Evolutionary conservation across 1,284 basidiomycete genomes (phyloP).

Genomic region (Microstroma glucosiphilum): DNA sequence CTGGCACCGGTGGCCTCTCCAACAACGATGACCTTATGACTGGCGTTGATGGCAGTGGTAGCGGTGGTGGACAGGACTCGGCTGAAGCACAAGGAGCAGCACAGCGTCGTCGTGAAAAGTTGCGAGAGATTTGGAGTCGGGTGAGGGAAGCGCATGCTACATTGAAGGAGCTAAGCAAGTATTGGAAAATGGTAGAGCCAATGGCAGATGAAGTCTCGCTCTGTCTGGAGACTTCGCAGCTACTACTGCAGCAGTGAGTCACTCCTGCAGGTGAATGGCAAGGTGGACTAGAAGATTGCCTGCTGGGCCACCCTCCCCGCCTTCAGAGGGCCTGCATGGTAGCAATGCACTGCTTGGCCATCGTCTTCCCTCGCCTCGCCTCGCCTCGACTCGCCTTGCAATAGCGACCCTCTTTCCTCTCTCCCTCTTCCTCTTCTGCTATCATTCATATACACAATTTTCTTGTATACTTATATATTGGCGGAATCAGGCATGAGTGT

Average conservation of each 20-base stretch:
- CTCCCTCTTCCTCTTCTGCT: too few relatives aligned
- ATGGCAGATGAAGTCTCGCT: slow-evolving; percentile 41
- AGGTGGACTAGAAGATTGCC: too few relatives aligned
- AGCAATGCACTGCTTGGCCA: too few relatives aligned
- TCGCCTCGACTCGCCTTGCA: too few relatives aligned
- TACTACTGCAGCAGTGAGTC: slow-evolving; percentile 15
- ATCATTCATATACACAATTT: too few relatives aligned
- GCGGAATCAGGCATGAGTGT: too few relatives aligned
- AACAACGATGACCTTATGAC: neutral
- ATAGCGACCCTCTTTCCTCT: too few relatives aligned
- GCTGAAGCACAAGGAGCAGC: neutral
- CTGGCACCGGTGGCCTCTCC: neutral
- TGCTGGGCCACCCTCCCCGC: too few relatives aligned
- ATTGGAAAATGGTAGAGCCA: slow-evolving; percentile 37
- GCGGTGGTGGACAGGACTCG: neutral
- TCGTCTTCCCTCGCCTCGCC: too few relatives aligned
- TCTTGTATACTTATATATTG: too few relatives aligned
- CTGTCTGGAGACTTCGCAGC: slow-evolving; percentile 37
- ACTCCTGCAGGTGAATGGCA: too few relatives aligned
- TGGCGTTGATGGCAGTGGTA: neutral
- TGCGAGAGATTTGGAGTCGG: slow-evolving; percentile 36
- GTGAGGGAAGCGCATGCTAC: slow-evolving; percentile 36
- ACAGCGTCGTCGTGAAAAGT: slow-evolving; percentile 3
- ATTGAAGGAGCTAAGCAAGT: slow-evolving; percentile 29
- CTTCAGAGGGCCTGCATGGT: too few relatives aligned